Evolutionary conservation across 1,139 yeast species (phyloP), one percentile per base, ranked within the genome.

Genomic region (Suhomyces taliae): DNA sequence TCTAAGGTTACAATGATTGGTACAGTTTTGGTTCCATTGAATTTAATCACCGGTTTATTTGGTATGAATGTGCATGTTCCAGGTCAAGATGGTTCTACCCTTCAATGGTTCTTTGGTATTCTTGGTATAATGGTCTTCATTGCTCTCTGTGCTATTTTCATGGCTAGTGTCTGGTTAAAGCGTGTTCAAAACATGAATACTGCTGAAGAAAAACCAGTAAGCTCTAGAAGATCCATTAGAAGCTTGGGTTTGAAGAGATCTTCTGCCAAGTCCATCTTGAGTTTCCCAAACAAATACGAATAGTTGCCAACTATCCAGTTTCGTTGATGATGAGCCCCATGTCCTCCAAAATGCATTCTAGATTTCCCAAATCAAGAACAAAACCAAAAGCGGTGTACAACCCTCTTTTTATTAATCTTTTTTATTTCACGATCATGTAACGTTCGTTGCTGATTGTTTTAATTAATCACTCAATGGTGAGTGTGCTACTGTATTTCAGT

Each of bases 21-120:
- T 78, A 91, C 98, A 0, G 78, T 91, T 59, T 74, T 93, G 40
- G 87, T 93, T 54, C 98, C 98, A 8, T 78, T 91, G 76, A 93
- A 91, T 64, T 72, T 93, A 53, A 79, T 93, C 34, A 90, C 98
- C 1, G 97, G 98, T 64, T 65, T 91, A 52, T 93, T 91, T 67
- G 98, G 99, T 58, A 93, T 93, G 99, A 93, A 93, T 66, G 98
- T 93, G 14, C 67, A 61, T 15, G 90, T 91, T 19, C 98, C 98
- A 0, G 97, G 97, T 11, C 69, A 79, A 55, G 73, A 61, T 7
- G 75, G 59, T 0, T 60, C 56, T 1, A 71, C 55, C 58, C 41
- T 77, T 75, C 37, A 66, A 32, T 70, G 74, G 75, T 71, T 69
- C 47, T 69, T 68, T 44, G 74, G 74, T 2, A 70, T 70, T 42